Conservation (phyloP, 805 yeast genomes). For the Teunomyces gatunensis region DNA sequence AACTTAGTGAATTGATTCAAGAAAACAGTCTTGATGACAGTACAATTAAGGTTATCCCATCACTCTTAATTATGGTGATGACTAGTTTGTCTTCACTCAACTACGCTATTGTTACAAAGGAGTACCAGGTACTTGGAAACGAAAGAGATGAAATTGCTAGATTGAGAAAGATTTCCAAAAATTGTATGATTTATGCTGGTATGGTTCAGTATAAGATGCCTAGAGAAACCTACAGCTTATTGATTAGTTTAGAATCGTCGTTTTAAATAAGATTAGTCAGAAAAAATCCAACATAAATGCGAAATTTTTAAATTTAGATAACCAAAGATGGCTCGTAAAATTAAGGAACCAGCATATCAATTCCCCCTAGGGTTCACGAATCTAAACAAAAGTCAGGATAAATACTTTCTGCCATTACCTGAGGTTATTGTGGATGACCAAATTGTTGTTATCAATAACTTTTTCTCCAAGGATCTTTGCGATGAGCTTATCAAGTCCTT, state of each 20-base stretch:
- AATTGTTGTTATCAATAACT: conserved; percentile 39
- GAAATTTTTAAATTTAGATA: neutral
- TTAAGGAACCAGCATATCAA: conserved; percentile 9
- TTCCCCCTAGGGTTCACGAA: conserved; percentile 17
- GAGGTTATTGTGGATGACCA: conserved; percentile 31
- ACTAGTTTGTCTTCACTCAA: conserved; percentile 63
- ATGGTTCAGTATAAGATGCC: conserved; percentile 94
- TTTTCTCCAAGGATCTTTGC: conserved; percentile 37
- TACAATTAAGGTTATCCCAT: conserved; percentile 76
- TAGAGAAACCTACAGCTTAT: conserved; percentile 68
- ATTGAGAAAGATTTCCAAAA: conserved; percentile 63
- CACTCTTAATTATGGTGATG: conserved; percentile 77
- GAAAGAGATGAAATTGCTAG: conserved; percentile 51
- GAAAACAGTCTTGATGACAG: conserved; percentile 63
- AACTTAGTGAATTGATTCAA: conserved; percentile 59
- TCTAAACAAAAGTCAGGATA: conserved; percentile 9
- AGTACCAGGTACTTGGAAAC: conserved; percentile 45
- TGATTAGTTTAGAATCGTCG: conserved; percentile 60
- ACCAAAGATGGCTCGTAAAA: neutral
- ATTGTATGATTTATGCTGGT: conserved; percentile 93
- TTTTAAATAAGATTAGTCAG: conserved; percentile 9
- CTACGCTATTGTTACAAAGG: conserved; percentile 40
- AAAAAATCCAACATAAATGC: neutral
- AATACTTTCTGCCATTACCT: conserved; percentile 19
- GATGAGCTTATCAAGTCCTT: conserved; percentile 37